These are phyloP conservation scores for Aspergillus asperescens DNA, from an alignment of 495 filamentous ascomycete species.

Conservation along the genomic window DNA sequence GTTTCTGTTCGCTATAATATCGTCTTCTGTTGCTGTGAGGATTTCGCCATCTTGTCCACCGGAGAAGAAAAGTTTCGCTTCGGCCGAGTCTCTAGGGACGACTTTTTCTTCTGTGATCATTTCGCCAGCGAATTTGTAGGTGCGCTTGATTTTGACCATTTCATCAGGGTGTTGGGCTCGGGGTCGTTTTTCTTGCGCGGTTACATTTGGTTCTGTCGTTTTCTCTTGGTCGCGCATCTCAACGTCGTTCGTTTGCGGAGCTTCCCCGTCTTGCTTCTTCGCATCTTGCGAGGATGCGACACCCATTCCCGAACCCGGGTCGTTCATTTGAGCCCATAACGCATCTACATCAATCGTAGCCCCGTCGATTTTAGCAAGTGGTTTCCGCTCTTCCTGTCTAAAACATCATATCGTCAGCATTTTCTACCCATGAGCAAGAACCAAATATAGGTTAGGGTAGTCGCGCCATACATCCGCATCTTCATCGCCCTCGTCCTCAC, in stretches of 20 bases:
- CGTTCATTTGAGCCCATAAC: constrained; percentile 77
- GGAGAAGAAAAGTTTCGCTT: constrained; percentile 71
- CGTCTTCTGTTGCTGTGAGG: constrained; percentile 21
- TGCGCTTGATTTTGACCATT: constrained; percentile 77
- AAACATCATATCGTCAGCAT: constrained; percentile 8
- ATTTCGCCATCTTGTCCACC: constrained; percentile 42
- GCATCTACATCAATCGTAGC: constrained; percentile 86
- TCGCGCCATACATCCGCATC: constrained; percentile 47
- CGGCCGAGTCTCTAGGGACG: constrained; percentile 71
- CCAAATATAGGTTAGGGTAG: not conserved
- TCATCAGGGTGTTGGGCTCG: constrained; percentile 29
- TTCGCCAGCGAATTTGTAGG: constrained; percentile 88
- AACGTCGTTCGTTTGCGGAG: constrained; percentile 16
- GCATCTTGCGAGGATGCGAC: constrained; percentile 13
- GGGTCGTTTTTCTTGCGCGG: not conserved
- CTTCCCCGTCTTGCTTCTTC: constrained; percentile 16
- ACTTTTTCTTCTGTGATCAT: constrained; percentile 76
- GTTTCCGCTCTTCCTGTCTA: constrained; percentile 61
- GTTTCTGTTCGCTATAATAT: not conserved
- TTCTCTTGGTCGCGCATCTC: constrained; percentile 22
- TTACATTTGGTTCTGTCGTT: not conserved
- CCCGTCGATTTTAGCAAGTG: constrained; percentile 56
- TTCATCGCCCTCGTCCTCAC: constrained; percentile 77
- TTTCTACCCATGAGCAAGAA: not conserved
- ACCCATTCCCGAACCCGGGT: constrained; percentile 25